These are phyloP conservation scores for Delonix regia DNA, from an alignment of 306 rosid species.

Conservation along the genomic window DNA sequence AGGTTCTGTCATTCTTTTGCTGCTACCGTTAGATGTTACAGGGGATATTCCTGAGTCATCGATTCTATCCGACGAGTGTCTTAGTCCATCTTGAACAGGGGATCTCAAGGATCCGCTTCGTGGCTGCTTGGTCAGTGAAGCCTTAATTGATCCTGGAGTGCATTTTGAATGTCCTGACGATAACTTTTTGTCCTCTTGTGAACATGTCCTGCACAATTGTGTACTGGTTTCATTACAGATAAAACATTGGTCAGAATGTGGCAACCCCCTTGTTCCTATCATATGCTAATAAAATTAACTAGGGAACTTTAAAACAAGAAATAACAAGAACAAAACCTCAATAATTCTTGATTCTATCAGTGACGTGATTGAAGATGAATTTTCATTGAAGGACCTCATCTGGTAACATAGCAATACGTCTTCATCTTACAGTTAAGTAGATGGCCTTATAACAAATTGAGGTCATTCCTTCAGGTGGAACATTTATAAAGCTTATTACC, in stretches of 20 bases:
- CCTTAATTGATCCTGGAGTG: slow-evolving; percentile 62
- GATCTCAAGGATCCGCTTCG: slow-evolving; percentile 65
- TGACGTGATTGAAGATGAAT: background rate
- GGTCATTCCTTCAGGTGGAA: slow-evolving; percentile 11
- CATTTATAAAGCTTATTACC: background rate
- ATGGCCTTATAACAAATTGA: background rate
- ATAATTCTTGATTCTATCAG: slow-evolving; percentile 20
- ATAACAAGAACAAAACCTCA: background rate
- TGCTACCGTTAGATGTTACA: slow-evolving; percentile 45
- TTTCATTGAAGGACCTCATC: background rate
- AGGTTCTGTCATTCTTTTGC: slow-evolving; percentile 59
- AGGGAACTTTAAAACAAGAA: slow-evolving; percentile 20
- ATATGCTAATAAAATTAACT: slow-evolving; percentile 27
- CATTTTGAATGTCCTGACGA: slow-evolving; percentile 66
- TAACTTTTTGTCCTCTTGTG: slow-evolving; percentile 47
- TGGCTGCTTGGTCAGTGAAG: slow-evolving; percentile 65
- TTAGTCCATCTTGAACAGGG: slow-evolving; percentile 62
- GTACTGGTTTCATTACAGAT: slow-evolving; percentile 16
- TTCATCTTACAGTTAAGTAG: background rate
- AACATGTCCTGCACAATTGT: slow-evolving; percentile 56
- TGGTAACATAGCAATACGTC: background rate
- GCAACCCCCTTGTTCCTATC: slow-evolving; percentile 6
- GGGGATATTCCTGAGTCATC: slow-evolving; percentile 45
- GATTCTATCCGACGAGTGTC: slow-evolving; percentile 58
- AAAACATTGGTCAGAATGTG: slow-evolving; percentile 30